phyloP scores from a whole-genome alignment of 495 filamentous ascomycete genomes.

The Podospora pseudocomata region DNA sequence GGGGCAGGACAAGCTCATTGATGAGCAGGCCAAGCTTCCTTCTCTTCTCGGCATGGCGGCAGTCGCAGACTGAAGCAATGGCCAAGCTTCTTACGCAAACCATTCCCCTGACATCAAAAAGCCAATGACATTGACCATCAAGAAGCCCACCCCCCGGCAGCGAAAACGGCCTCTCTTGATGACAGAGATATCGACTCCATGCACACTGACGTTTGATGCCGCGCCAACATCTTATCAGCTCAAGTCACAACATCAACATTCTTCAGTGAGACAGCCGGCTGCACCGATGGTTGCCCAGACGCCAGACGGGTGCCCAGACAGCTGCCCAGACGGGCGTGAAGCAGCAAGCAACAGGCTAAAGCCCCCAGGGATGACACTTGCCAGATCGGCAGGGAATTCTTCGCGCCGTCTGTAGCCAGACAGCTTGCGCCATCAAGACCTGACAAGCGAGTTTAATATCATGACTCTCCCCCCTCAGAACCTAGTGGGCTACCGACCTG shows the following conservation, averaged over 20 bases:
- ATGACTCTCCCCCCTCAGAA: constrained; percentile 2
- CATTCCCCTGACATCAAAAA: neutral
- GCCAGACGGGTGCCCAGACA: neutral
- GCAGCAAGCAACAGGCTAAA: neutral
- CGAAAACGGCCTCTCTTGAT: neutral
- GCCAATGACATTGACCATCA: constrained; percentile 5
- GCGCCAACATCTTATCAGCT: no score
- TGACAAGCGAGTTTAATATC: neutral
- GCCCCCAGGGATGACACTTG: neutral
- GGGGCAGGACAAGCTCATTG: constrained; percentile 1
- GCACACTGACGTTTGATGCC: no score
- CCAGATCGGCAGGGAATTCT: constrained; percentile 1
- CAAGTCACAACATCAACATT: neutral
- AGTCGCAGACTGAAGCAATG: constrained; percentile 10
- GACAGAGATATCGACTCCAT: neutral
- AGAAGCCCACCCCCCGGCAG: neutral
- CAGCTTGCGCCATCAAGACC: neutral
- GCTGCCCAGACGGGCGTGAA: neutral
- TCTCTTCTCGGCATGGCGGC: constrained; percentile 22
- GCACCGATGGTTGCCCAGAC: neutral
- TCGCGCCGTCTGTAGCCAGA: neutral
- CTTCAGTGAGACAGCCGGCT: neutral
- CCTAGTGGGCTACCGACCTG: constrained; percentile 20
- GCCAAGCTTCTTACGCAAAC: neutral
- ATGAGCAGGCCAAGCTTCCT: constrained; percentile 14